phyloP scores from a whole-genome alignment of 2,329 filamentous ascomycete genomes.

The Huntiella omanensis region DNA sequence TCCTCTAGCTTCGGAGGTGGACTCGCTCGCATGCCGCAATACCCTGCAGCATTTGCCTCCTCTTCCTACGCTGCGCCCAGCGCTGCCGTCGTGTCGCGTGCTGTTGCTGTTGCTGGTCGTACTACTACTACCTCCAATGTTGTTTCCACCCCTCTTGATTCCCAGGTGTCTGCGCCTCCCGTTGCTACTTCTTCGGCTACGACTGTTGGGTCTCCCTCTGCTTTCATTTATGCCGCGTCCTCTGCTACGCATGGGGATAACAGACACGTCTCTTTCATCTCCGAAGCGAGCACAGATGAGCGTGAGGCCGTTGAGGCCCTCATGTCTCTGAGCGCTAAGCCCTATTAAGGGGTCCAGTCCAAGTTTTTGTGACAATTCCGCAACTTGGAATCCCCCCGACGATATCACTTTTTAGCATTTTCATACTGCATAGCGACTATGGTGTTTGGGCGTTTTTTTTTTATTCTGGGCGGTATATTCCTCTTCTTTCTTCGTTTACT shows the following conservation, averaged over 20 bases:
- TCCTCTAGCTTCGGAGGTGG: constrained; percentile 25
- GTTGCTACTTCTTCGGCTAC: no score
- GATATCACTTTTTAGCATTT: neutral
- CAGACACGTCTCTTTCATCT: constrained; percentile 24
- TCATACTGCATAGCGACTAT: constrained; percentile 3
- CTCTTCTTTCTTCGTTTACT: constrained; percentile 1
- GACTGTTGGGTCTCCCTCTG: no score
- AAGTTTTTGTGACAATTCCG: neutral
- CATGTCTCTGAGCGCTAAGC: constrained; percentile 56
- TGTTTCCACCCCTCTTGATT: no score
- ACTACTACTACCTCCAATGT: no score
- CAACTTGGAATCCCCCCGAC: neutral
- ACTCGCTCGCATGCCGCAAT: constrained; percentile 33
- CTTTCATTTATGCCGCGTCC: no score
- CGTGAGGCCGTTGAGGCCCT: constrained; percentile 67
- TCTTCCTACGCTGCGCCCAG: neutral
- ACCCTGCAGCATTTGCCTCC: constrained; percentile 12
- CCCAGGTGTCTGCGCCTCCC: no score
- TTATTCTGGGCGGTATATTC: constrained; percentile 1
- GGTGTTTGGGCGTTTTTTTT: constrained; percentile 7
- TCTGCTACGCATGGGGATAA: constrained; percentile 17
- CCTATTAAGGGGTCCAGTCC: neutral
- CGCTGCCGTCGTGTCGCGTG: neutral
- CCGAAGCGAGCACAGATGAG: constrained; percentile 44
- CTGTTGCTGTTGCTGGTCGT: neutral